These are phyloP conservation scores for Thalia dealbata DNA, from an alignment of 176 grass and related monocot genomes.

Conservation along the genomic window DNA sequence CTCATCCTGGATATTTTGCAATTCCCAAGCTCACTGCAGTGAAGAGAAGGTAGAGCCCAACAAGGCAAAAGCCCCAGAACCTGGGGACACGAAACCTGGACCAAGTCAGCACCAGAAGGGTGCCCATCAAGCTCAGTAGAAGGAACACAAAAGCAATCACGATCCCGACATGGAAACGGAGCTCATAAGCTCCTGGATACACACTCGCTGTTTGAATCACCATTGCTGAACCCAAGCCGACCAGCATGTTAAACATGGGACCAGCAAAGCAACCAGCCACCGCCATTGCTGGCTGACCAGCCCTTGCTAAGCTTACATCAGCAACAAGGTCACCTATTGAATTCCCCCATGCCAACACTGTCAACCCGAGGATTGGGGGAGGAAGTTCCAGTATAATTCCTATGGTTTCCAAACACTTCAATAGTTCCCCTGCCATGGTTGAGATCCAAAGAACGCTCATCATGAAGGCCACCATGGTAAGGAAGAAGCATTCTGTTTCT, in stretches of 20 bases:
- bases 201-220: conserved; percentile 69
- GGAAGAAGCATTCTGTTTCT: conserved; percentile 33
- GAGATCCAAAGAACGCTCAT: conserved; percentile 98
- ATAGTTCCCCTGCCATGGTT: conserved; percentile 79
- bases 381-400: conserved; percentile 70
- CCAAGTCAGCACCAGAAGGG: conserved; percentile 75
- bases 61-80: conserved; percentile 82
- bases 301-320: conserved; percentile 60
- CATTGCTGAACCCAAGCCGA: conserved; percentile 66
- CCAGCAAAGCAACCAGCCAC: conserved; percentile 90
- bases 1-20: conserved; percentile 37
- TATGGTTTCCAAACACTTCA: conserved; percentile 75
- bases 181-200: conserved; percentile 60
- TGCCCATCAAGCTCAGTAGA: conserved; percentile 78
- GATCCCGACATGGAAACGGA: conserved; percentile 67
- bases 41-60: conserved; percentile 62
- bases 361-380: conserved; percentile 85
- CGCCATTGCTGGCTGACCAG: conserved; percentile 65
- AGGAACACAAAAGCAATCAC: conserved; percentile 91
- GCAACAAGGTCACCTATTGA: conserved; percentile 81
- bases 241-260: conserved; percentile 95
- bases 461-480: conserved; percentile 56
- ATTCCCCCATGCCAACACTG: conserved; percentile 88
- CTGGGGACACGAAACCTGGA: conserved; percentile 56
- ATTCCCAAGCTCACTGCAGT: conserved; percentile 53